Evolutionary conservation across 2,329 filamentous ascomycete species (phyloP), one percentile per base, ranked within the genome.

Genomic region (Beauveria pseudobassiana): DNA sequence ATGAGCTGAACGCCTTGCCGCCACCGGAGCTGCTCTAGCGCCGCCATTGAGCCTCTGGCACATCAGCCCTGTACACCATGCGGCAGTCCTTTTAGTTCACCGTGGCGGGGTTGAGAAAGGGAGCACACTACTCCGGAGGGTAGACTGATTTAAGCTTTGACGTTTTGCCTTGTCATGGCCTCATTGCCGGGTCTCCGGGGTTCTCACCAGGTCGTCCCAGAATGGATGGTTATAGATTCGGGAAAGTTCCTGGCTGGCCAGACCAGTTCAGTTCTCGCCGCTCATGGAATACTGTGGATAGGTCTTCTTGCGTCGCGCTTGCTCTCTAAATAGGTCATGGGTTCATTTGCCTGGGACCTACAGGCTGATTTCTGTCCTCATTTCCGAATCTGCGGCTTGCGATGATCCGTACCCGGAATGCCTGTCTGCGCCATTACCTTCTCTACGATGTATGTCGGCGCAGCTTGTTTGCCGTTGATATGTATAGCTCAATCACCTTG

Each of bases 401-500:
- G 24, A 42, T 53, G 20, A 7, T 50, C 12, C 5, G 38, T 28
- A 46, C 14, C 30, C 51, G n/a, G 22, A 12, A 9, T 42, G 46
- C n/a, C 63, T 28, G n/a, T 61, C 63, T 28, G 10, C 53, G 30
- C 20, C 24, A 38, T 20, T 45, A 8, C 45, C 26, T 8, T 63
- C 63, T 40, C 48, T 34, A 34, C 10, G 12, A 38, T 14, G 12
- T 38, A 38, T 38, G 12, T 38, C 30, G 52, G 42, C 55, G 34
- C 8, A 60, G 62, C 18, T 65, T 65, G 12, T 62, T 61, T 3
- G 65, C 63, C 20, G 63, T 69, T 4, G 66, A 62, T 53, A 77
- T 74, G 64, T 75, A 77, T 9, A 78, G 66, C 66, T 78, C 75
- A 40, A 76, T 70, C 0, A 77, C 73, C 61, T 75, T 75, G 16